Conservation (phyloP, 352 stramenopile genomes). For the Phytopythium delawarense region DNA sequence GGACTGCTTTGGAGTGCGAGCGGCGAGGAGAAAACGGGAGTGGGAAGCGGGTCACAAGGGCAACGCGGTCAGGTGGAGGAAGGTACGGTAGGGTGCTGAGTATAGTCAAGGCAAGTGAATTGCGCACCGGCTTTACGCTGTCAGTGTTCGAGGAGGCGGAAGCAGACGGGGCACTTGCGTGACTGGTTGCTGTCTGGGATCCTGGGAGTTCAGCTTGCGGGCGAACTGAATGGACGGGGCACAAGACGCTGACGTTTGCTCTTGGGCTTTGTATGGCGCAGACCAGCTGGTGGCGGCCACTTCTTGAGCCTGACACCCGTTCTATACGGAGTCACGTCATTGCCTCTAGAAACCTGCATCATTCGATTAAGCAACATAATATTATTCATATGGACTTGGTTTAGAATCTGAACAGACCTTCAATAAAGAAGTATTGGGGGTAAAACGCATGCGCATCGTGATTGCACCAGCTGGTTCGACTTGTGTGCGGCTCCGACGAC, state of each 20-base stretch:
- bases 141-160: not conserved
- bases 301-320: not conserved
- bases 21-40: not conserved
- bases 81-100: not conserved
- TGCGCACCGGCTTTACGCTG: not conserved
- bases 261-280: not conserved
- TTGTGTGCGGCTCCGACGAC: not conserved
- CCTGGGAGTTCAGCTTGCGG: not conserved
- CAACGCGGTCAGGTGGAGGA: not conserved
- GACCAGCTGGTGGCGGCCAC: not conserved
- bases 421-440: too few relatives aligned
- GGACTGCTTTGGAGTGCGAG: not conserved
- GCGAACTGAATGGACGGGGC: not conserved
- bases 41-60: not conserved
- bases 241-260: not conserved
- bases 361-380: too few relatives aligned
- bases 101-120: not conserved
- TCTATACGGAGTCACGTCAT: not conserved
- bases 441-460: too few relatives aligned
- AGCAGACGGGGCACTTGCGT: not conserved
- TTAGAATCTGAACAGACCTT: too few relatives aligned
- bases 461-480: not conserved
- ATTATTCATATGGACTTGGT: too few relatives aligned
- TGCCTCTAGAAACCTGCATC: not conserved
- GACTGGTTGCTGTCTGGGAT: not conserved